These are phyloP conservation scores for Collybia sordida DNA, from an alignment of 768 basidiomycete genomes.

Conservation along the genomic window DNA sequence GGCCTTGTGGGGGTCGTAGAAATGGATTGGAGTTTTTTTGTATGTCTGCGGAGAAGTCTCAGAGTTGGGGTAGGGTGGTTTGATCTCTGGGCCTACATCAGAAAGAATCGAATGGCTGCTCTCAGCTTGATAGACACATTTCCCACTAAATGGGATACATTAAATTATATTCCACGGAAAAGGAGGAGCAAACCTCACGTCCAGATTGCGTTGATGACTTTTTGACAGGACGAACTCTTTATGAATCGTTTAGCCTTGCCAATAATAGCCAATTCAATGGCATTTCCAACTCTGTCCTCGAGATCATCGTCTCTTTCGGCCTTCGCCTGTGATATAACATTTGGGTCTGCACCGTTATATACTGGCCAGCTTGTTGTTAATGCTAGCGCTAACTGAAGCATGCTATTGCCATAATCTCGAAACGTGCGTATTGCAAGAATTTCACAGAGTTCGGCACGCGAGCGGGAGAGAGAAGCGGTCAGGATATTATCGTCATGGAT, in stretches of 20 bases:
- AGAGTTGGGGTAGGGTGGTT: background rate
- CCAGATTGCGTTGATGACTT: constrained; percentile 85
- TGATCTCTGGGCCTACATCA: constrained; percentile 58
- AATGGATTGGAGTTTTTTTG: constrained; percentile 87
- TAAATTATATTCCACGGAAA: background rate
- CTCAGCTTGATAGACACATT: constrained; percentile 88
- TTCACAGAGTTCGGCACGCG: constrained; percentile 85
- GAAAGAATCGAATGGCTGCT: constrained; percentile 88
- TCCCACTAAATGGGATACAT: constrained; percentile 52
- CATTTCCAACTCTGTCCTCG: constrained; percentile 84
- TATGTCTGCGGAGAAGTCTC: constrained; percentile 62
- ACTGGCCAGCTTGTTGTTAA: constrained; percentile 82
- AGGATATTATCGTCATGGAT: constrained; percentile 73
- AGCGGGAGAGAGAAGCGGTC: constrained; percentile 65
- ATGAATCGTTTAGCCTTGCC: constrained; percentile 87
- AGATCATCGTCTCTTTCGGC: constrained; percentile 69
- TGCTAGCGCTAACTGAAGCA: constrained; percentile 67
- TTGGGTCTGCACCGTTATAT: constrained; percentile 70
- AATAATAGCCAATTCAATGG: constrained; percentile 90
- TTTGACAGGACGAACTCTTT: constrained; percentile 85
- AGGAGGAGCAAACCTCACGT: constrained; percentile 41
- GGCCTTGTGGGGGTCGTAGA: constrained; percentile 93
- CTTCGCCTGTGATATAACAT: constrained; percentile 54
- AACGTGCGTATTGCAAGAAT: constrained; percentile 82
- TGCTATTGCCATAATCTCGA: constrained; percentile 65